Evolutionary conservation across 208 protist species (phyloP).

Genomic region (Lotmaria passim): DNA sequence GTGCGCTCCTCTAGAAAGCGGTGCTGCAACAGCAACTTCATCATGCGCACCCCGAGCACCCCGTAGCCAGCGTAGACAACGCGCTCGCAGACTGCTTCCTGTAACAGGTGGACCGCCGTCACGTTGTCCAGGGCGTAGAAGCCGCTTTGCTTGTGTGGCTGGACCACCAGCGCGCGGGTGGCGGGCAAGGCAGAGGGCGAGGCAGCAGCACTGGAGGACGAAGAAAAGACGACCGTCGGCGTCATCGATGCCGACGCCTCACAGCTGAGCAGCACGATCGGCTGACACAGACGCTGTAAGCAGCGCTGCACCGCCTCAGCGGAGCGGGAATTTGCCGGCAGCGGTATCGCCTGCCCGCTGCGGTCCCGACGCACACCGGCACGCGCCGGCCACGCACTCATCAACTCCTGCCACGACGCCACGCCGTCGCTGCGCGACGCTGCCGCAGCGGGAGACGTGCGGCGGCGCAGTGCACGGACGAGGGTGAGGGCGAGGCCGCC

Average conservation of each 20-base stretch:
- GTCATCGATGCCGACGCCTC: conserved; percentile 10
- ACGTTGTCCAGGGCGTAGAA: conserved; percentile 31
- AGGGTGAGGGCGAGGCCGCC: conserved; percentile 37
- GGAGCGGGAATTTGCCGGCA: conserved; percentile 10
- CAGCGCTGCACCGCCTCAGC: conserved; percentile 34
- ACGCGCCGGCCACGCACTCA: conserved; percentile 17
- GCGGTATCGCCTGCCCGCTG: conserved; percentile 13
- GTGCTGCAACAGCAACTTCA: conserved; percentile 75
- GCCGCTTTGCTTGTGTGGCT: conserved; percentile 16
- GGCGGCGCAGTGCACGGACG: conserved; percentile 36
- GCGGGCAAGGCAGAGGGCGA: conserved; percentile 9
- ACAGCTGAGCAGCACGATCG: conserved; percentile 30
- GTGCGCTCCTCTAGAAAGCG: conserved; percentile 79
- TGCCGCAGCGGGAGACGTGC: conserved; percentile 5
- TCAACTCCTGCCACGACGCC: conserved; percentile 30
- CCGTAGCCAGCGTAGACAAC: conserved; percentile 79
- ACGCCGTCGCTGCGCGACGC: conserved; percentile 16
- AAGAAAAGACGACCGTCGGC: not conserved
- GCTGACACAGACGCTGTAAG: conserved; percentile 33
- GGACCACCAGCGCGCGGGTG: conserved; percentile 25
- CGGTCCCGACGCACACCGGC: conserved; percentile 20
- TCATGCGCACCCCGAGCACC: conserved; percentile 79
- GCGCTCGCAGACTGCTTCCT: conserved; percentile 60
- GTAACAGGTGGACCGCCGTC: conserved; percentile 48
- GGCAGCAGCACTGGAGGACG: not conserved